phyloP scores from a whole-genome alignment of 768 basidiomycete genomes.

The Rhizopogon roseolus region DNA sequence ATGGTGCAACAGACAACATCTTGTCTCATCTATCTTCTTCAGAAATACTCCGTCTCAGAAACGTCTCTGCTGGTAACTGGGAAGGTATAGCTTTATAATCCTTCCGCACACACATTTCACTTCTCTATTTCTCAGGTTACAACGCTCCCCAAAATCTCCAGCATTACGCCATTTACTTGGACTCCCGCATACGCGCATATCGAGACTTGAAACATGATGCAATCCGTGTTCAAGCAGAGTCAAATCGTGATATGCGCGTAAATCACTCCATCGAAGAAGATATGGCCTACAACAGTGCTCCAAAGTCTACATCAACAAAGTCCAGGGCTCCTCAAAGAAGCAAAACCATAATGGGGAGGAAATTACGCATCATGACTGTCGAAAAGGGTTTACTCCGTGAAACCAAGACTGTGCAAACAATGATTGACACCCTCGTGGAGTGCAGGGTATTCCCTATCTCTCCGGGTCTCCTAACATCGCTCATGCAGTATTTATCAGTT shows the following conservation, averaged over 20 bases:
- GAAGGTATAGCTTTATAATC: conserved; percentile 55
- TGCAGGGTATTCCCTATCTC: conserved; percentile 62
- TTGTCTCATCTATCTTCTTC: conserved; percentile 76
- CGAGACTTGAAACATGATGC: conserved; percentile 92
- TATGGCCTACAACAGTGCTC: conserved; percentile 25
- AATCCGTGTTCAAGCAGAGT: conserved; percentile 89
- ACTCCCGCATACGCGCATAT: conserved; percentile 83
- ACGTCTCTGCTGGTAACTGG: conserved; percentile 80
- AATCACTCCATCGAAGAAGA: conserved; percentile 63
- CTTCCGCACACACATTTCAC: neutral
- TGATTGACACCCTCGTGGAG: conserved; percentile 85
- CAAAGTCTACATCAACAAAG: conserved; percentile 29
- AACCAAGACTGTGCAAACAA: conserved; percentile 83
- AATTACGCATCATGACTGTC: conserved; percentile 86
- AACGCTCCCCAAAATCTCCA: conserved; percentile 80
- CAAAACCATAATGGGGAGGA: conserved; percentile 78
- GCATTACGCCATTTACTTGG: conserved; percentile 84
- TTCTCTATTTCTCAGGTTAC: conserved; percentile 54
- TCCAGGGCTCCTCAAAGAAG: conserved; percentile 47
- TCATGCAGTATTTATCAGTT: conserved; percentile 48
- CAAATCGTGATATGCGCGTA: conserved; percentile 78
- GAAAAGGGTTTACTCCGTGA: conserved; percentile 94
- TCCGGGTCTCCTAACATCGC: neutral
- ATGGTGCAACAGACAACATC: conserved; percentile 93
- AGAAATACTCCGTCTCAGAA: conserved; percentile 77